phyloP scores from a whole-genome alignment of 176 grass and related monocot species.

The Oryza australiensis region DNA sequence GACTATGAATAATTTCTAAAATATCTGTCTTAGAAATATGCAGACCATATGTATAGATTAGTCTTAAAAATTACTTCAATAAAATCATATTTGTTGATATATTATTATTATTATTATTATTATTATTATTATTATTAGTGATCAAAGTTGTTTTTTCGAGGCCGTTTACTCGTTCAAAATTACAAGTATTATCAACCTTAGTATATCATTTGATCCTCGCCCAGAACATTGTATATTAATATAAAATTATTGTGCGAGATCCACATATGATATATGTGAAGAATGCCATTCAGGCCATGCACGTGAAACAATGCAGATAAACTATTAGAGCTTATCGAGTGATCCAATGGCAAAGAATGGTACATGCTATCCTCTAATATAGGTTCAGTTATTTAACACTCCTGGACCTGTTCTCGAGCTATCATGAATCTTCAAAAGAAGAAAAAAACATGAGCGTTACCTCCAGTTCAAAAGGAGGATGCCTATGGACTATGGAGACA shows the following conservation, averaged over 20 bases:
- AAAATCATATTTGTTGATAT: too few species aligned
- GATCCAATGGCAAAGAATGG: not conserved
- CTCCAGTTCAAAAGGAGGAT: conserved; percentile 7
- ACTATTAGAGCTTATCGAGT: not conserved
- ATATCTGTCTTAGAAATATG: too few species aligned
- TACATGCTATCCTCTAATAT: conserved; percentile 10
- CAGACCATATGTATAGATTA: too few species aligned
- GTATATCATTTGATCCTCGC: not conserved
- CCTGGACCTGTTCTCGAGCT: not conserved
- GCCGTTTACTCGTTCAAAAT: too few species aligned
- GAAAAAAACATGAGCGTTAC: not conserved
- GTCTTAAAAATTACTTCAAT: too few species aligned
- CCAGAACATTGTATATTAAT: not conserved
- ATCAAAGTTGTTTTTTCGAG: too few species aligned
- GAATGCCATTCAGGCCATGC: not conserved
- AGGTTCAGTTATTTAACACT: conserved; percentile 2
- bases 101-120: too few species aligned
- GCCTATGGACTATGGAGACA: not conserved
- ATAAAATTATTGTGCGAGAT: not conserved
- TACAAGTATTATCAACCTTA: not conserved
- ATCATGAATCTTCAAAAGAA: not conserved
- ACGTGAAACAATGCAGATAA: conserved; percentile 18
- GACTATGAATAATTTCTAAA: too few species aligned
- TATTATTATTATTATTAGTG: too few species aligned
- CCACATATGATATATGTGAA: not conserved